Evolutionary conservation across 768 basidiomycete species (phyloP).

Genomic region (Macrolepiota fuliginosa): DNA sequence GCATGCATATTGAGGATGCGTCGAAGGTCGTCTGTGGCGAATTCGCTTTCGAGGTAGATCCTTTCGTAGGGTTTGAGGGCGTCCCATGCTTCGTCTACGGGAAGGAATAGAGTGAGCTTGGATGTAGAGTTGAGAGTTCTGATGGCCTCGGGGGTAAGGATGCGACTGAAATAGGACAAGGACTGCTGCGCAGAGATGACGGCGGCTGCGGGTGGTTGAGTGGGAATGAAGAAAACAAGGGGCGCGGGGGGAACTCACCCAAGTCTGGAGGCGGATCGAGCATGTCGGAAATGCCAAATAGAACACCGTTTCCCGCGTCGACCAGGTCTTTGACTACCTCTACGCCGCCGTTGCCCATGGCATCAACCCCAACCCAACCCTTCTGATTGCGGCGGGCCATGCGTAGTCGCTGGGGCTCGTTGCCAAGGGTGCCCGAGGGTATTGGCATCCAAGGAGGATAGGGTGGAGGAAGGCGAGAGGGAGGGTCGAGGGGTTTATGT

Average conservation of each 20-base stretch:
- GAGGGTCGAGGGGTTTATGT: constrained; percentile 51
- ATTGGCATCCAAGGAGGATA: constrained; percentile 84
- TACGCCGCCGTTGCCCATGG: constrained; percentile 74
- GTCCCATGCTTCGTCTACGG: constrained; percentile 84
- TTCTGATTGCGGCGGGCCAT: constrained; percentile 46
- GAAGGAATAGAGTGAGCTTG: constrained; percentile 86
- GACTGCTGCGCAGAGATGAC: constrained; percentile 57
- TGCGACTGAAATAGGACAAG: constrained; percentile 70
- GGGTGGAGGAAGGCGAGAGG: constrained; percentile 68
- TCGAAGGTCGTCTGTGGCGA: constrained; percentile 74
- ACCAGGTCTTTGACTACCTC: constrained; percentile 55
- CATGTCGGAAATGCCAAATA: constrained; percentile 74
- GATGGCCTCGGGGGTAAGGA: constrained; percentile 61
- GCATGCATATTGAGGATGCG: constrained; percentile 81
- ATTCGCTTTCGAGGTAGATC: constrained; percentile 86
- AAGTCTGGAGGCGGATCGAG: constrained; percentile 74
- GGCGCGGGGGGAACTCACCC: constrained; percentile 42
- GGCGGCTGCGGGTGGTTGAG: constrained; percentile 40
- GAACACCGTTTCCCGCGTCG: constrained; percentile 70
- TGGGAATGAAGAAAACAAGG: constrained; percentile 1
- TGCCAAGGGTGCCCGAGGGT: constrained; percentile 78
- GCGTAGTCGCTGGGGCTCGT: constrained; percentile 79
- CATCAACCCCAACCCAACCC: constrained; percentile 70
- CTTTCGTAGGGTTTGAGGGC: constrained; percentile 73
- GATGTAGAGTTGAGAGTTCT: constrained; percentile 61